These are phyloP conservation scores for Filobasidium wieringae DNA, from an alignment of 768 basidiomycete genomes.

Conservation along the genomic window DNA sequence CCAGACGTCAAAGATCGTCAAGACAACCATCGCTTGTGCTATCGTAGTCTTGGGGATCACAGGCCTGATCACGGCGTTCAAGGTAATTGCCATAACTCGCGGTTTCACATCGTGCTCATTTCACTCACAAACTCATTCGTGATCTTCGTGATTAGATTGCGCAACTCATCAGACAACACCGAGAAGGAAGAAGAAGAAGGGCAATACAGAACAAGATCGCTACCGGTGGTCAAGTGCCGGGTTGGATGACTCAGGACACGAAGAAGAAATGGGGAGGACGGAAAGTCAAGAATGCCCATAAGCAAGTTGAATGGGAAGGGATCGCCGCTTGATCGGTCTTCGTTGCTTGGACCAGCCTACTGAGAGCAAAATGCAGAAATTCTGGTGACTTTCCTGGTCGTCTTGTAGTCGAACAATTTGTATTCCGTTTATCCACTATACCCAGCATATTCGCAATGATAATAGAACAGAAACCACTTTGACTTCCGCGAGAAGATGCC, in stretches of 20 bases:
- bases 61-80: conserved; percentile 9
- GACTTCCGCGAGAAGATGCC: no score
- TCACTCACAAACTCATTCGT: neutral
- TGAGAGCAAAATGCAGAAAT: no score
- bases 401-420: no score
- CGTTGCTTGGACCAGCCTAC: no score
- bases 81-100: neutral
- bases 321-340: conserved; percentile 6
- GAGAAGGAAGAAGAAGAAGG: conserved; percentile 12
- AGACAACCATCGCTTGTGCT: conserved; percentile 14
- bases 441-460: no score
- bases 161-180: conserved; percentile 2
- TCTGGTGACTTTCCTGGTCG: no score
- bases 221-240: conserved; percentile 3
- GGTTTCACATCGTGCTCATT: neutral
- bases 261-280: conserved; percentile 14
- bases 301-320: conserved; percentile 17
- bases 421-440: no score
- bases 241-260: conserved; percentile 13
- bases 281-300: conserved; percentile 17
- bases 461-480: no score
- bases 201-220: conserved; percentile 2
- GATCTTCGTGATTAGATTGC: conserved; percentile 6
- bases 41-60: conserved; percentile 13
- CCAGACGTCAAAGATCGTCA: conserved; percentile 9